Conservation (phyloP, 83 land plant genomes). For the Thuja plicata region DNA sequence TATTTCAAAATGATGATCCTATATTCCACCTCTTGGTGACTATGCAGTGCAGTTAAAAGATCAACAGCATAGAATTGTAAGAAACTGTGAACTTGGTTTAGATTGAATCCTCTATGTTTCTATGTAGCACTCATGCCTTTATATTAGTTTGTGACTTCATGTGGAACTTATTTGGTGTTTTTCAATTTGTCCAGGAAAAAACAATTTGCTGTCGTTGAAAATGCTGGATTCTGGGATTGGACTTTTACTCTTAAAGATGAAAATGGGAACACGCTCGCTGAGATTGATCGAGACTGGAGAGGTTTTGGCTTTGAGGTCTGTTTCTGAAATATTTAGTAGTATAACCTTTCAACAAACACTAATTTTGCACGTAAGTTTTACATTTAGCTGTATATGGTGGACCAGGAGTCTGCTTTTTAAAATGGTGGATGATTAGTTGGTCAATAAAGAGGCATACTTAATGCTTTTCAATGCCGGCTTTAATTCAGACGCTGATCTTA, state of each 20-base stretch:
- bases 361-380: neutral
- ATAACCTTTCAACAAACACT: neutral
- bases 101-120: neutral
- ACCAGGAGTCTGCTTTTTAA: neutral
- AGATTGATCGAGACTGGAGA: slow-evolving; percentile 92
- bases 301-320: slow-evolving; percentile 97
- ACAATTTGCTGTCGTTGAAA: slow-evolving; percentile 95
- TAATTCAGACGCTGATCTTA: neutral
- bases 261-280: slow-evolving; percentile 74
- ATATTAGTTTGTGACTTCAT: neutral
- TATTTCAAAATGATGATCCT: neutral
- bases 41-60: neutral
- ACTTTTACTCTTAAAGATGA: slow-evolving; percentile 89
- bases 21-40: neutral
- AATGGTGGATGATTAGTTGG: neutral
- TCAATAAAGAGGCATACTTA: neutral
- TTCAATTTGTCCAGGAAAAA: slow-evolving; percentile 47
- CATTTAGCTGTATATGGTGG: neutral
- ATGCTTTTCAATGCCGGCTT: neutral
- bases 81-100: neutral
- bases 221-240: slow-evolving; percentile 99
- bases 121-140: neutral
- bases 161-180: neutral
- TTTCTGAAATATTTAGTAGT: neutral
- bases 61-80: neutral